A percentile compares a stretch with the other conserved stretches of the same genome.
Evolutionary conservation across 192 early-diverging fungal species (phyloP).

Genomic region (Backusella psychrophila): DNA sequence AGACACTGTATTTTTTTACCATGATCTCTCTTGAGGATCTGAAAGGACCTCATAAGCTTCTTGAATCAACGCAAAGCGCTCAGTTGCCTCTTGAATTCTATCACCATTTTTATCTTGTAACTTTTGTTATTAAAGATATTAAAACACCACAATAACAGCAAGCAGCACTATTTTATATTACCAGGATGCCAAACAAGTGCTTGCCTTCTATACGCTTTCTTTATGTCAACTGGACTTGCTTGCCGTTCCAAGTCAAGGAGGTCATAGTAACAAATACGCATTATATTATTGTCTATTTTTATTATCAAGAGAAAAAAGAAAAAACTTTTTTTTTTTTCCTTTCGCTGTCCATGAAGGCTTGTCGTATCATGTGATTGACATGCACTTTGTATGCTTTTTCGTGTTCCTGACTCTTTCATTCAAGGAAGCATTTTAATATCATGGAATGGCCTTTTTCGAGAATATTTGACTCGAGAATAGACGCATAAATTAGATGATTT

Average conservation of each 20-base stretch:
- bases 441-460: not conserved
- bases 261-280: slow-evolving; percentile 88
- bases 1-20: slow-evolving; percentile 47
- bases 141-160: not conserved
- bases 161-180: slow-evolving; percentile 22
- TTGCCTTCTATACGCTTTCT: slow-evolving; percentile 82
- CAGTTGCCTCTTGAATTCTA: slow-evolving; percentile 81
- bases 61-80: slow-evolving; percentile 85
- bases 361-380: not conserved
- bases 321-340: not conserved
- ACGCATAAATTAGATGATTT: too few species aligned
- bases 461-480: not conserved
- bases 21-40: slow-evolving; percentile 92
- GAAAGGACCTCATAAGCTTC: slow-evolving; percentile 92
- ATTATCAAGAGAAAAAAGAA: not conserved
- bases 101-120: slow-evolving; percentile 82
- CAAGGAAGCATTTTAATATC: too few species aligned
- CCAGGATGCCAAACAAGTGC: slow-evolving; percentile 81
- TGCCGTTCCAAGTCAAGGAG: slow-evolving; percentile 76
- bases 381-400: not conserved
- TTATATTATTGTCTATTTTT: slow-evolving; percentile 9
- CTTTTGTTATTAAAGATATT: not conserved
- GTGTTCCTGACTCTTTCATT: not conserved
- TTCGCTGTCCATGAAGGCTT: not conserved
- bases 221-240: slow-evolving; percentile 76